These are phyloP conservation scores for Sarocladium oryzae DNA, from an alignment of 2,329 filamentous ascomycete species.

Conservation along the genomic window DNA sequence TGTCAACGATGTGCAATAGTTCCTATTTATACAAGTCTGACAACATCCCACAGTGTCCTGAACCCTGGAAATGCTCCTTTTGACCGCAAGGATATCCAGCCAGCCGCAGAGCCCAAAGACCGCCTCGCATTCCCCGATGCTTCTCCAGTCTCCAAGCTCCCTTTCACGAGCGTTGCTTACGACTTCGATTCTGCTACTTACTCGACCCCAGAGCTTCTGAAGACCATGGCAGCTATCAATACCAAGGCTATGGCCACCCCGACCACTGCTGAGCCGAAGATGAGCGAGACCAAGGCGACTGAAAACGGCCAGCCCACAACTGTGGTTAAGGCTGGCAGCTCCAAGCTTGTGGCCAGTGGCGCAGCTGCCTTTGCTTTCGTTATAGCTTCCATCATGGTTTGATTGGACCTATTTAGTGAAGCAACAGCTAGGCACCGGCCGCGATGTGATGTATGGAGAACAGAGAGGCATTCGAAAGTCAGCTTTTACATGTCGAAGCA, in stretches of 20 bases:
- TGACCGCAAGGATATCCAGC: constrained; percentile 18
- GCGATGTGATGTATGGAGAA: no score
- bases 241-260: neutral
- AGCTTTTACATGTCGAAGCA: no score
- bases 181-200: constrained; percentile 17
- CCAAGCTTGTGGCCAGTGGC: constrained; percentile 4
- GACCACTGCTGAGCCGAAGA: neutral
- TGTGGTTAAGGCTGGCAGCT: neutral
- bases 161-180: constrained; percentile 20
- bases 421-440: no score
- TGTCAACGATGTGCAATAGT: constrained; percentile 1
- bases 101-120: constrained; percentile 17
- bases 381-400: neutral
- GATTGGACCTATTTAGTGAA: no score
- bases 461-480: no score
- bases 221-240: constrained; percentile 21
- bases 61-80: constrained; percentile 18
- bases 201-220: constrained; percentile 21
- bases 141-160: constrained; percentile 18
- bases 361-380: neutral
- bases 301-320: neutral
- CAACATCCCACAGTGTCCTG: constrained; percentile 16
- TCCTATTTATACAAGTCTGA: neutral
- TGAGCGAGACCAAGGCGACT: neutral
- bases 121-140: constrained; percentile 21